Percentiles rank a stretch among this genome's conserved stretches.
These are phyloP conservation scores for Trifolium dubium DNA, from an alignment of 306 rosid species.

Conservation along the genomic window DNA sequence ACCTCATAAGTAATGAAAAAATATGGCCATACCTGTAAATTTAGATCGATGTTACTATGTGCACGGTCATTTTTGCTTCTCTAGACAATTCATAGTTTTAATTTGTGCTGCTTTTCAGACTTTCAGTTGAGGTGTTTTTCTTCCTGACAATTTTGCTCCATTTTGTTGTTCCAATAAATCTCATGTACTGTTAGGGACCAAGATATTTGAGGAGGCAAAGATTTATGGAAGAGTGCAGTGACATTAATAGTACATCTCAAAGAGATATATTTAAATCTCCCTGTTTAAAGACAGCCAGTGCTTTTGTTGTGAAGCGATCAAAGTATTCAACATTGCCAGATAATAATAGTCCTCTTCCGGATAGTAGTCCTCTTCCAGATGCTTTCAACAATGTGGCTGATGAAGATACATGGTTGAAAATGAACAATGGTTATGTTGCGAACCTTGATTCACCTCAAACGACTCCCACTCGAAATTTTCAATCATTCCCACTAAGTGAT, in stretches of 20 bases:
- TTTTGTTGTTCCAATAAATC: slow-evolving; percentile 35
- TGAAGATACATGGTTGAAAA: slow-evolving; percentile 90
- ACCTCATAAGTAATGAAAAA: slow-evolving; percentile 33
- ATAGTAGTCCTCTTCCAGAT: slow-evolving; percentile 74
- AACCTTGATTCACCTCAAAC: slow-evolving; percentile 85
- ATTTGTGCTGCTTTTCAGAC: not conserved
- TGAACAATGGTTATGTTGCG: slow-evolving; percentile 83
- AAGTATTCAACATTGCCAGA: slow-evolving; percentile 62
- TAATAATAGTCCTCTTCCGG: slow-evolving; percentile 31
- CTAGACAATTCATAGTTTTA: slow-evolving; percentile 10
- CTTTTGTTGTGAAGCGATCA: slow-evolving; percentile 80
- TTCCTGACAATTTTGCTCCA: slow-evolving; percentile 20
- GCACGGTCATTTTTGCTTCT: slow-evolving; percentile 15
- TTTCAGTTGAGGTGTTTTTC: slow-evolving; percentile 7
- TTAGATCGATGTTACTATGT: slow-evolving; percentile 22
- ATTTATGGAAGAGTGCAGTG: slow-evolving; percentile 53
- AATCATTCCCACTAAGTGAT: slow-evolving; percentile 69
- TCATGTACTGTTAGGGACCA: slow-evolving; percentile 47
- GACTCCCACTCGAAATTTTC: slow-evolving; percentile 74
- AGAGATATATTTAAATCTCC: slow-evolving; percentile 82
- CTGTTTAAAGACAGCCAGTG: slow-evolving; percentile 65
- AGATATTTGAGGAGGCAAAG: slow-evolving; percentile 57
- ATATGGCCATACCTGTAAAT: slow-evolving; percentile 9
- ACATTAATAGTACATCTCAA: slow-evolving; percentile 52
- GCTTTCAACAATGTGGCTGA: slow-evolving; percentile 80